Base-by-base conservation (phyloP, 352 stramenopile genomes). In the Bremia lactucae region DNA sequence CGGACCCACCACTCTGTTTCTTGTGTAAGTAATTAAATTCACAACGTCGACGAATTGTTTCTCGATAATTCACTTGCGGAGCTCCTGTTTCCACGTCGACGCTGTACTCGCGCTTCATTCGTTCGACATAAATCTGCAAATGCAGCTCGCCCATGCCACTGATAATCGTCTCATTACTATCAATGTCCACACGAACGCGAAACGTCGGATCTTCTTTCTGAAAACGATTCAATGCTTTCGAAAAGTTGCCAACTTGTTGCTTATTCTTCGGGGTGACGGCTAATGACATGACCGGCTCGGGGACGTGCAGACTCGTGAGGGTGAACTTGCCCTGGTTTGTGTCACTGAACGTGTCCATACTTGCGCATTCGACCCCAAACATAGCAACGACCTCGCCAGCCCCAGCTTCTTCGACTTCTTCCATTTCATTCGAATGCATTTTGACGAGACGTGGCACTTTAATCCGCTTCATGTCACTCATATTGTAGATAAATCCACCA, bases 401-500 rank as follows among this genome's bases (percentile, higher is more conserved):
- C 23, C 77, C 65, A 31, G 94, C 95, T 55, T 92, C 81, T 15
- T 97, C 83, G 36, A 98, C 95, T 52, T 99, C 96, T 76, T 98
- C 87, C 96, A 99, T 99, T 52, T 99, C 96, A 66, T 98, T 95
- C 26, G 94, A 96, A 77, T 99, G 96, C 96, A 99, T 99, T 45
- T 97, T 89, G 40, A 99, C 96, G 31, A 99, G 89, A 22, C 96
- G 85, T 31, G 95, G 87, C 45, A 99, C 77, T 62, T 98, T 98
- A 52, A 98, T 88, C 45, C 72, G 72, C 73, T 91, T 91, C 78
- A 87, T 87, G 61, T 87, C 72, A 45, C 65, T 75, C 76, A 89
- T 89, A 60, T 92, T 88, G 65, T 85, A 87, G 60, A 89, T 89
- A 45, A 91, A 88, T 43, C 74, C 73, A 42, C 72, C 72, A 49